Percentiles rank a stretch among this genome's conserved stretches.
These are phyloP conservation scores for Phallus indusiatus DNA, from an alignment of 768 basidiomycete genomes.

Conservation along the genomic window DNA sequence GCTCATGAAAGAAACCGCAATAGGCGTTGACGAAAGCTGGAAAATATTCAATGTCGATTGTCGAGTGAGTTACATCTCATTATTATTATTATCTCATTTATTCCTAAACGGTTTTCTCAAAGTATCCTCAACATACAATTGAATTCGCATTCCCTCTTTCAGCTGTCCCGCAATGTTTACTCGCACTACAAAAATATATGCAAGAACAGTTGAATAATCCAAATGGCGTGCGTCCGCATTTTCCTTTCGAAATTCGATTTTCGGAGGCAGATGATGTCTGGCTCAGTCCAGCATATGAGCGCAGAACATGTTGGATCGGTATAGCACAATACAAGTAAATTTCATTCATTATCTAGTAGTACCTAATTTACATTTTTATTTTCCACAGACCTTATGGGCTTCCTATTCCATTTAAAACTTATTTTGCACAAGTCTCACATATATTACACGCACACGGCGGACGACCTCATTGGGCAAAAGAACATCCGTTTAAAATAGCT, in stretches of 20 bases:
- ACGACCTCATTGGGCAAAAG: constrained; percentile 95
- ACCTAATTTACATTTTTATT: constrained; percentile 1
- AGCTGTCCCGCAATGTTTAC: constrained; percentile 55
- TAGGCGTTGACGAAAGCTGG: constrained; percentile 68
- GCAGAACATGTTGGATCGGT: constrained; percentile 88
- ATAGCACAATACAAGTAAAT: constrained; percentile 96
- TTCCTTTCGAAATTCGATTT: constrained; percentile 88
- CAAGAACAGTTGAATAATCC: constrained; percentile 55
- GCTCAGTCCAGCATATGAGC: constrained; percentile 80
- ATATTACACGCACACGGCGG: constrained; percentile 65
- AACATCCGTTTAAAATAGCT: constrained; percentile 62
- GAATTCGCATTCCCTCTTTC: constrained; percentile 88
- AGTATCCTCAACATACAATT: constrained; percentile 86
- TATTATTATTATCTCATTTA: too few species aligned
- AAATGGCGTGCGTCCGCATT: constrained; percentile 77
- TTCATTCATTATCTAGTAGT: constrained; percentile 22
- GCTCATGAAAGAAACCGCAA: constrained; percentile 46
- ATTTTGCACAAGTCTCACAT: constrained; percentile 68
- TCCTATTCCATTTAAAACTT: constrained; percentile 67
- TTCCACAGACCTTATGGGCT: constrained; percentile 69
- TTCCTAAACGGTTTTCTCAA: constrained; percentile 10
- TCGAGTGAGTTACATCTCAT: constrained; percentile 74
- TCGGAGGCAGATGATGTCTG: constrained; percentile 86
- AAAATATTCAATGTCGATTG: constrained; percentile 91
- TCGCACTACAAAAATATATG: constrained; percentile 64